phyloP scores from a whole-genome alignment of 805 yeast genomes.

The Wickerhamiella shivajii region DNA sequence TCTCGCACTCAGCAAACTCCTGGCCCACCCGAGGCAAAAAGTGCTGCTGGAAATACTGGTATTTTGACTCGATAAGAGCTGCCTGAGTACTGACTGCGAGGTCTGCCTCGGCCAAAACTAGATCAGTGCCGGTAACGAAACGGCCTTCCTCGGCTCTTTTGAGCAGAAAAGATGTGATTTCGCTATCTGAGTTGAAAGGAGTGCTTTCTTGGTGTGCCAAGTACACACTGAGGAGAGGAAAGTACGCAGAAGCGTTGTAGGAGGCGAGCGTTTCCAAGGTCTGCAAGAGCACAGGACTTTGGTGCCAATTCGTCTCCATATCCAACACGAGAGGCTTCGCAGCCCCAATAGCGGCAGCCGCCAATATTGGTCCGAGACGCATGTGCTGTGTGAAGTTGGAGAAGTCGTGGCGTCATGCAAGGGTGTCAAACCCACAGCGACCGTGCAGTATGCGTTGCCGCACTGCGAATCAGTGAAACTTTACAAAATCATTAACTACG shows the following conservation, averaged over 20 bases:
- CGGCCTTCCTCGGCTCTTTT: constrained; percentile 12
- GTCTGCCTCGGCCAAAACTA: constrained; percentile 27
- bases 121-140: constrained; percentile 12
- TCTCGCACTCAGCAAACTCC: constrained; percentile 24
- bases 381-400: no score
- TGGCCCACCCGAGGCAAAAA: constrained; percentile 24
- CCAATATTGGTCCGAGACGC: no score
- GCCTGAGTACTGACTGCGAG: constrained; percentile 35
- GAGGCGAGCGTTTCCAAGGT: constrained; percentile 22
- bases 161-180: constrained; percentile 13
- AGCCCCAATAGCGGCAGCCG: constrained; percentile 2
- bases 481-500: no score
- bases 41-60: constrained; percentile 31
- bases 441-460: no score
- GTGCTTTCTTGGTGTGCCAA: constrained; percentile 12
- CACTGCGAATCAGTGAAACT: no score
- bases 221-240: constrained; percentile 21
- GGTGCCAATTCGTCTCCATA: constrained; percentile 10
- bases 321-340: constrained; percentile 10
- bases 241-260: constrained; percentile 22
- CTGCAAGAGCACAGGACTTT: constrained; percentile 6
- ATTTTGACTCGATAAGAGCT: constrained; percentile 55
- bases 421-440: no score
- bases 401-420: no score
- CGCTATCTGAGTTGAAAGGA: constrained; percentile 12